These are phyloP conservation scores for Xylariales sp. DNA, from an alignment of 2,329 filamentous ascomycete genomes.

Conservation along the genomic window DNA sequence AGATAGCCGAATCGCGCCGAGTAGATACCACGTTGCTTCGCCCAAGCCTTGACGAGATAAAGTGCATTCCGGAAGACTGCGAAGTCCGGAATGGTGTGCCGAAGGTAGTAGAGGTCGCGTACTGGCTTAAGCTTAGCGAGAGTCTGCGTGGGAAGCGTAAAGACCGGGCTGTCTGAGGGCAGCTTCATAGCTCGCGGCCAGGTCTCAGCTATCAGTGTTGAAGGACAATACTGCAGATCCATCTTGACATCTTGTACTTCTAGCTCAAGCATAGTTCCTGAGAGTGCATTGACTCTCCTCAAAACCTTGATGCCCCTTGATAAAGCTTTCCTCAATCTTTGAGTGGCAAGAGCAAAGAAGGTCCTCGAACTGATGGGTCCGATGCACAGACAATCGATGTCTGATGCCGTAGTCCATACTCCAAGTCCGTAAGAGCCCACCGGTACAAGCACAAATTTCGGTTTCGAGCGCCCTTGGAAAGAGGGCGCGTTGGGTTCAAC, in stretches of 20 bases:
- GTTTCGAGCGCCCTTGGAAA: constrained; percentile 18
- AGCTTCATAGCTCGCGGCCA: constrained; percentile 44
- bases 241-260: constrained; percentile 53
- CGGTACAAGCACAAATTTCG: constrained; percentile 48
- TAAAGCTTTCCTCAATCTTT: constrained; percentile 46
- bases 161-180: constrained; percentile 47
- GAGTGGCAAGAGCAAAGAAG: constrained; percentile 56
- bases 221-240: constrained; percentile 64
- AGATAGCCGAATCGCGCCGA: constrained; percentile 61
- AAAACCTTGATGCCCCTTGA: constrained; percentile 43
- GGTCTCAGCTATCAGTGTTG: constrained; percentile 48
- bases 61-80: constrained; percentile 54
- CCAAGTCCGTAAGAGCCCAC: constrained; percentile 64
- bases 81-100: constrained; percentile 54
- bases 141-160: constrained; percentile 49
- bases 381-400: constrained; percentile 63
- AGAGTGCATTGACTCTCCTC: constrained; percentile 52
- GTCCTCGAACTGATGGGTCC: constrained; percentile 55
- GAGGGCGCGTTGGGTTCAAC: constrained; percentile 15
- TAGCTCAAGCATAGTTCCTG: constrained; percentile 61
- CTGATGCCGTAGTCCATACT: constrained; percentile 56
- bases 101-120: constrained; percentile 58
- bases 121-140: constrained; percentile 60
- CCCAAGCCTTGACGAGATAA: constrained; percentile 58
- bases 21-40: constrained; percentile 57